Evolutionary conservation across 2,329 filamentous ascomycete species (phyloP), one percentile per base, ranked within the genome.

Genomic region (Monilinia aucupariae): DNA sequence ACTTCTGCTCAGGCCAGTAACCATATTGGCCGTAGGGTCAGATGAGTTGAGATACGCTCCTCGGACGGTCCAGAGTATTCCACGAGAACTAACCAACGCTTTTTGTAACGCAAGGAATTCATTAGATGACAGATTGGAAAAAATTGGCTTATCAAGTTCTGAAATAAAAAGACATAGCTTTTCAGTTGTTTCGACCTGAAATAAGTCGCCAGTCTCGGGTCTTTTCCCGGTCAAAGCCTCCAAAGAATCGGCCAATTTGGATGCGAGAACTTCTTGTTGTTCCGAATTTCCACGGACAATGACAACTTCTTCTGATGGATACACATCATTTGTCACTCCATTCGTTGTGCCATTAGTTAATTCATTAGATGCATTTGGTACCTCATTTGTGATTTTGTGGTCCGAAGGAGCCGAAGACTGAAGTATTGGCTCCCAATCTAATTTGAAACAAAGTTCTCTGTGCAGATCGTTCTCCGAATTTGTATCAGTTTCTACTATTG

Each of bases 1-100:
- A 25, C 55, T 64, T 48, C 62, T 25, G 34, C 49, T 49, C 8
- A 64, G 37, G 9, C 62, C 62, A 52, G 49, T 48, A 4, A 74
- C 59, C 68, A 72, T 68, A 22, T 71, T 72, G 2, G 59, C 41
- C 32, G 69, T 67, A 25, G 72, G 72, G 47, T 68, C 67, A 10
- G 52, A 56, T 48, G 71, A 66, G 50, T 73, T 72, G 69, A 64
- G 74, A 51, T 79, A 76, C 5, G 77, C 78, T 3, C 77, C 78
- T 0, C 73, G 72, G 0, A 79, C 80, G 13, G 83, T 66, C 81
- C 82, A 85, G 0, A 85, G 61, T 3, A 84, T 67, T 2, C 76
- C 75, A 41, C 74, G 75, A 0, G 76, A 72, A 1, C 58, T 64
- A 6, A 71, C 69, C 2, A 81, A 70, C 5, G 84, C 64, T 0